These are phyloP conservation scores for Malassezia sp. DNA, from an alignment of 1,284 basidiomycete species.

Conservation along the genomic window DNA sequence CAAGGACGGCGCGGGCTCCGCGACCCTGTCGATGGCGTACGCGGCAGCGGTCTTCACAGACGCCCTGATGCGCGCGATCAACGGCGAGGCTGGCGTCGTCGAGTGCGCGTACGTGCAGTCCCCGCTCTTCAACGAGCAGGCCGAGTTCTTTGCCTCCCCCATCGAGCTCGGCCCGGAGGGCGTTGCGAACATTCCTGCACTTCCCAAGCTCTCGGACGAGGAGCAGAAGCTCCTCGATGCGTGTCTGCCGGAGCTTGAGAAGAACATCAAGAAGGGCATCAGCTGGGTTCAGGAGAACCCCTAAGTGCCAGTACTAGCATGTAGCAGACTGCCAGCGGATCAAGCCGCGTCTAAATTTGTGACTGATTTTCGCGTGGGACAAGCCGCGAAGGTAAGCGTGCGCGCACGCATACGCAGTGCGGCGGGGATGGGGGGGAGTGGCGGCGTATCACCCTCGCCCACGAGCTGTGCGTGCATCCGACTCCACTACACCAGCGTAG, in stretches of 20 bases:
- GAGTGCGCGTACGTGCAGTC: constrained; percentile 77
- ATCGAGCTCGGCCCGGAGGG: constrained; percentile 41
- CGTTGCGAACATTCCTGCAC: constrained; percentile 41
- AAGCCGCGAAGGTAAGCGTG: too few species aligned
- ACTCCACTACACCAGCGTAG: not conserved
- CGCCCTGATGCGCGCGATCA: constrained; percentile 70
- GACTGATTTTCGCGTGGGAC: too few species aligned
- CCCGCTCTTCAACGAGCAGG: constrained; percentile 58
- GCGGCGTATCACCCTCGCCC: too few species aligned
- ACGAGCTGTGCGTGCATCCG: too few species aligned
- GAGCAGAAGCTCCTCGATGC: constrained; percentile 47
- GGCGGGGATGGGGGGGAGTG: too few species aligned
- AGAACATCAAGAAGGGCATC: constrained; percentile 47
- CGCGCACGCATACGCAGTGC: too few species aligned
- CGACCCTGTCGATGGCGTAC: constrained; percentile 81
- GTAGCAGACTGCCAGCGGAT: too few species aligned
- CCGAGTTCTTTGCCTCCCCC: constrained; percentile 49
- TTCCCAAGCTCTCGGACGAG: constrained; percentile 39
- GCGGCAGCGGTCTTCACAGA: constrained; percentile 53
- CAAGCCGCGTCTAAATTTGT: too few species aligned
- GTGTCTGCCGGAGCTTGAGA: constrained; percentile 41
- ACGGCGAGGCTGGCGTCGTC: constrained; percentile 74
- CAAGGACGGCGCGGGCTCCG: constrained; percentile 74
- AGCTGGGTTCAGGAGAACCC: constrained; percentile 36
- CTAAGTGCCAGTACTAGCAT: constrained; percentile 14